phyloP scores from a whole-genome alignment of 495 filamentous ascomycete genomes.

The Thozetella sp. region DNA sequence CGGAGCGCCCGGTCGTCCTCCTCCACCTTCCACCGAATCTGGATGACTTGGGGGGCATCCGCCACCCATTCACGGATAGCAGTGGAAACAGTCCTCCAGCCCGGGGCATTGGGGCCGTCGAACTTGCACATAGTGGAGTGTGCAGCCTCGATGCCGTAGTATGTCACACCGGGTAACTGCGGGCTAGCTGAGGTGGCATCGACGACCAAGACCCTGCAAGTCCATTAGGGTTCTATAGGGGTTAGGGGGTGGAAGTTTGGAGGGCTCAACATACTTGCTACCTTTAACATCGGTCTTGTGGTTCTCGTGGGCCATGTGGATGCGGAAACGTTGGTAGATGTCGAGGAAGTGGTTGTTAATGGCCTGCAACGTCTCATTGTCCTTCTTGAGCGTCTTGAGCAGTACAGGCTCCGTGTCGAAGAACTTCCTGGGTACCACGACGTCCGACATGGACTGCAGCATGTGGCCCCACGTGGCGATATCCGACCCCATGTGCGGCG shows the following conservation, averaged over 20 bases:
- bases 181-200: constrained; percentile 77
- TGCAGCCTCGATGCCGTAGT: constrained; percentile 79
- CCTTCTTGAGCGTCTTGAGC: constrained; percentile 70
- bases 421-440: constrained; percentile 69
- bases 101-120: constrained; percentile 68
- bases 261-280: constrained; percentile 36
- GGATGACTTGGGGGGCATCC: constrained; percentile 58
- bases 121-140: constrained; percentile 92
- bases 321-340: constrained; percentile 70
- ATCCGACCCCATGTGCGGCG: constrained; percentile 82
- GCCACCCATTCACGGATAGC: constrained; percentile 70
- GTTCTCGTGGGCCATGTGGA: constrained; percentile 70
- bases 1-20: constrained; percentile 49
- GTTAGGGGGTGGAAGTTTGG: background rate
- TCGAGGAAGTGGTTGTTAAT: constrained; percentile 80
- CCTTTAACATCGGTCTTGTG: constrained; percentile 67
- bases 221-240: constrained; percentile 6
- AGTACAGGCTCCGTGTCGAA: constrained; percentile 72
- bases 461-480: constrained; percentile 76
- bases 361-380: constrained; percentile 79
- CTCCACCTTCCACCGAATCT: constrained; percentile 66
- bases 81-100: constrained; percentile 73
- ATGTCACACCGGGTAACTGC: constrained; percentile 71
- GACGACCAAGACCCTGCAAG: constrained; percentile 54
- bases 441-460: constrained; percentile 71